phyloP scores from a whole-genome alignment of 176 grass and related monocot species.

The Poa pratensis region DNA sequence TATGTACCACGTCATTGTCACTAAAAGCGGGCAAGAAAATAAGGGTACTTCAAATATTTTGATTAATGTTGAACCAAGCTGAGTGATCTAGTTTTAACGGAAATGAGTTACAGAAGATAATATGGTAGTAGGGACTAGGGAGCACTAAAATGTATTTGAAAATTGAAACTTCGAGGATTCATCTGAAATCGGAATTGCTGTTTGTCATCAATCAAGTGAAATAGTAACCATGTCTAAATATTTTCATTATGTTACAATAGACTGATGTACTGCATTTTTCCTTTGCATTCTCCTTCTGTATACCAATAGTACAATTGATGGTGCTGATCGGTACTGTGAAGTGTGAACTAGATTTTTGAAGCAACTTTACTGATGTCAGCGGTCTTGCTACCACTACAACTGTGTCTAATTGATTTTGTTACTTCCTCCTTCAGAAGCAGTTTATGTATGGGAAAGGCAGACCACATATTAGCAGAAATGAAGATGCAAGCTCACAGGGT shows the following conservation, averaged over 20 bases:
- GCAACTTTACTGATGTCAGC: background rate
- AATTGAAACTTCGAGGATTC: background rate
- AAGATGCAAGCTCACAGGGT: conserved; percentile 65
- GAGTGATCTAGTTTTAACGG: background rate
- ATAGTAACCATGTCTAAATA: background rate
- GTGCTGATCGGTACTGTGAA: background rate
- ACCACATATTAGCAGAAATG: conserved; percentile 50
- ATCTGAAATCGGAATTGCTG: background rate
- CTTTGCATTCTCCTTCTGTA: background rate
- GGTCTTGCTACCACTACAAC: conserved; percentile 7
- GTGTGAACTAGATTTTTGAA: background rate
- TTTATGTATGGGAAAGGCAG: conserved; percentile 61
- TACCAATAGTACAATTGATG: conserved; percentile 6
- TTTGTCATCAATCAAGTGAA: conserved; percentile 29
- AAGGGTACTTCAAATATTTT: background rate
- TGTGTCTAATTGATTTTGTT: conserved; percentile 35
- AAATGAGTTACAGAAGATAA: conserved; percentile 9
- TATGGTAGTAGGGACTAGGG: background rate
- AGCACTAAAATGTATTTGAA: background rate
- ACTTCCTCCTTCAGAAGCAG: conserved; percentile 72
- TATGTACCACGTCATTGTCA: conserved; percentile 1
- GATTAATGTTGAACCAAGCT: background rate
- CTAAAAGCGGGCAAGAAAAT: background rate
- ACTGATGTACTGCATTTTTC: background rate
- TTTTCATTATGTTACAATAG: background rate